Base-by-base conservation (phyloP, 805 yeast species). In the Metschnikowia orientalis region DNA sequence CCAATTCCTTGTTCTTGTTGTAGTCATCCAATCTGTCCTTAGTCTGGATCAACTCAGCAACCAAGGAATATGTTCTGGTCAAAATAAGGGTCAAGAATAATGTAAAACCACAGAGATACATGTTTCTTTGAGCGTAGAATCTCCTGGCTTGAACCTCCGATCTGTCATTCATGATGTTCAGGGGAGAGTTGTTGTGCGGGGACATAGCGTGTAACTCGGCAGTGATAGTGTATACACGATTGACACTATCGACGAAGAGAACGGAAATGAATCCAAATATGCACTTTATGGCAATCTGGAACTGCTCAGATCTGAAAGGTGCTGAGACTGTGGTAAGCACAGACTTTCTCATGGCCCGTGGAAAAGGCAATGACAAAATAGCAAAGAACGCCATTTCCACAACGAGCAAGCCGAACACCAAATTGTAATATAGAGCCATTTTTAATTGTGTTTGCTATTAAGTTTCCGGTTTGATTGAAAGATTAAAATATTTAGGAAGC, bases 41-140 rank as follows among this genome's bases (percentile, higher is more conserved):
- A 50, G 78, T 72, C 38, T 63, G 63, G 31, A 82, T 59, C 57
- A 87, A 67, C 51, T 83, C 92, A 30, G 79, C 79, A 18, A 86
- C 94, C 45, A 88, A 69, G 3, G 77, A 68, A 57, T 84, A 87
- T 2, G 96, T 87, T 63, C 97, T 75, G 52, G 81, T 79, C 46
- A 89, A 77, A 32, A 87, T 81, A 53, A 89, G 69, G 2, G 95
- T 84, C 51, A 92, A 68, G 57, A 92, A 92, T 57, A 92, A 73
- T 2, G 97, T 88, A 62, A 89, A 87, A 1, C 99, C 99, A 47
- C 96, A 87, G 31, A 92, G 71, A 51, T 92, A 92, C 81, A 88
- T 77, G 69, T 92, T 92, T 66, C 99, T 79, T 66, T 92, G 98
- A 13, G 97, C 87, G 54, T 89, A 89, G 61, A 92, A 92, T 53